A percentile compares a stretch with the other conserved stretches of the same genome.
These are phyloP conservation scores for Strigomonas culicis DNA, from an alignment of 208 protist species.

Conservation along the genomic window DNA sequence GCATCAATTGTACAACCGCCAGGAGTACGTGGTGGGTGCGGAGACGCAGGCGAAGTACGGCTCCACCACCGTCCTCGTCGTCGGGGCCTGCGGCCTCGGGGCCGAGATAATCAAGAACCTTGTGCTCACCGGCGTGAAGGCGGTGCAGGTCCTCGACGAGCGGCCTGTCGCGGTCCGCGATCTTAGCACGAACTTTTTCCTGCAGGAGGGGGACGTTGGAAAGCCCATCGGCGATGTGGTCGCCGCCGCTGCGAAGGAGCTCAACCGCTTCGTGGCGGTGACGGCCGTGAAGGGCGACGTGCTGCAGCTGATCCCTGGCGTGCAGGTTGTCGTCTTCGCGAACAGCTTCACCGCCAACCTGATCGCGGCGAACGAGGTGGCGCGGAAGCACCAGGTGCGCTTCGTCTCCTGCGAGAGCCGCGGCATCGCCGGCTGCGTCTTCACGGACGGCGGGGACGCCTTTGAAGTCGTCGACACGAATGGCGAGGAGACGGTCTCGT, in stretches of 20 bases:
- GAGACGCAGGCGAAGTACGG: slow-evolving; percentile 88
- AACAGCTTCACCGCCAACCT: slow-evolving; percentile 64
- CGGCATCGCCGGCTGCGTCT: slow-evolving; percentile 73
- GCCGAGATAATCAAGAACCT: slow-evolving; percentile 92
- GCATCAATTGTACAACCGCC: slow-evolving; percentile 89
- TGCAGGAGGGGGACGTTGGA: slow-evolving; percentile 52
- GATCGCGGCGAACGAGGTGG: slow-evolving; percentile 43
- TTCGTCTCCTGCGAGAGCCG: slow-evolving; percentile 84
- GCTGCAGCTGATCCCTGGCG: slow-evolving; percentile 21
- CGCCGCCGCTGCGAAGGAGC: slow-evolving; percentile 63
- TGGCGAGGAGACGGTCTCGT: slow-evolving; percentile 80
- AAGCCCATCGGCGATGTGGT: slow-evolving; percentile 46
- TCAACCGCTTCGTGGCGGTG: slow-evolving; percentile 88
- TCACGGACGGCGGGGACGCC: slow-evolving; percentile 71
- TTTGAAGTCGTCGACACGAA: slow-evolving; percentile 76
- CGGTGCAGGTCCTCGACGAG: slow-evolving; percentile 63
- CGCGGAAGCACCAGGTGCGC: slow-evolving; percentile 54
- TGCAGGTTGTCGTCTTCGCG: slow-evolving; percentile 80
- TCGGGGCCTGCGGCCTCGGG: slow-evolving; percentile 73
- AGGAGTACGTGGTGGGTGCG: slow-evolving; percentile 89
- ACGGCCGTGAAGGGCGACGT: slow-evolving; percentile 19
- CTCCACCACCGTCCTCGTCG: slow-evolving; percentile 78
- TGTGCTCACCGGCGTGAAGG: slow-evolving; percentile 76
- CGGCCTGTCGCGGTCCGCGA: slow-evolving; percentile 36
- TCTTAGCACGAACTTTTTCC: slow-evolving; percentile 85